Evolutionary conservation across 2,329 filamentous ascomycete species (phyloP).

Genomic region (Cordyceps pruinosa): DNA sequence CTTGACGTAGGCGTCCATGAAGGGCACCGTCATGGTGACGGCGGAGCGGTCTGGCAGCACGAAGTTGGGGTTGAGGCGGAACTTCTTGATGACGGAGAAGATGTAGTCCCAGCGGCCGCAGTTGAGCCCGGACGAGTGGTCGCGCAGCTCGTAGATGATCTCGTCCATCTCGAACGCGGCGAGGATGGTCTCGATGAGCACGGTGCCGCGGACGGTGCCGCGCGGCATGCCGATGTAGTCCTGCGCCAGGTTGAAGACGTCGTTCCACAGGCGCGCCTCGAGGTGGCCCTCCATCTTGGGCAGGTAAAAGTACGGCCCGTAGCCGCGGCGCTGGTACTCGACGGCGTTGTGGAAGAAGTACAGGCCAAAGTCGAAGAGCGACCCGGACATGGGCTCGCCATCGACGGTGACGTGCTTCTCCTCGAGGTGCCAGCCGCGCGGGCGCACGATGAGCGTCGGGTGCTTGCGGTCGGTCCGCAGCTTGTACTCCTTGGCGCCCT

Average conservation of each 20-base stretch:
- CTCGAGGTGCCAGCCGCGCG: constrained; percentile 94
- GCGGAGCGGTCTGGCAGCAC: constrained; percentile 84
- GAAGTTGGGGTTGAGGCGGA: constrained; percentile 90
- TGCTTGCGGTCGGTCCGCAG: constrained; percentile 79
- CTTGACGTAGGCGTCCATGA: constrained; percentile 96
- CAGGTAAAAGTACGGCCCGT: constrained; percentile 94
- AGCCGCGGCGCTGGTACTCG: constrained; percentile 76
- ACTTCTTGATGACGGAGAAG: constrained; percentile 99
- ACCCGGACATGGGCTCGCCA: constrained; percentile 86
- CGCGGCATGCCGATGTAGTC: constrained; percentile 85
- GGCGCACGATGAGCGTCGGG: constrained; percentile 88
- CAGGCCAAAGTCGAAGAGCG: constrained; percentile 93
- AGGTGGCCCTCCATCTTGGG: constrained; percentile 98
- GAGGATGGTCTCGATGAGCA: constrained; percentile 95
- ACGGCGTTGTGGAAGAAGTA: constrained; percentile 99
- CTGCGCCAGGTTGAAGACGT: constrained; percentile 92
- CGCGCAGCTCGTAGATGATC: constrained; percentile 98
- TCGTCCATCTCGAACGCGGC: constrained; percentile 99
- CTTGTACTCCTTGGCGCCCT: constrained; percentile 93
- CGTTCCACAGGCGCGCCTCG: constrained; percentile 96
- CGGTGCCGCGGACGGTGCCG: constrained; percentile 89
- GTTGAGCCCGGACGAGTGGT: constrained; percentile 94
- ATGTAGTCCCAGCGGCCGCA: constrained; percentile 99
- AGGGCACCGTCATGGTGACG: constrained; percentile 96
- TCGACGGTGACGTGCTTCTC: constrained; percentile 98